Evolutionary conservation across 2,329 filamentous ascomycete genomes (phyloP).

Genomic region (Xylaria sp.): DNA sequence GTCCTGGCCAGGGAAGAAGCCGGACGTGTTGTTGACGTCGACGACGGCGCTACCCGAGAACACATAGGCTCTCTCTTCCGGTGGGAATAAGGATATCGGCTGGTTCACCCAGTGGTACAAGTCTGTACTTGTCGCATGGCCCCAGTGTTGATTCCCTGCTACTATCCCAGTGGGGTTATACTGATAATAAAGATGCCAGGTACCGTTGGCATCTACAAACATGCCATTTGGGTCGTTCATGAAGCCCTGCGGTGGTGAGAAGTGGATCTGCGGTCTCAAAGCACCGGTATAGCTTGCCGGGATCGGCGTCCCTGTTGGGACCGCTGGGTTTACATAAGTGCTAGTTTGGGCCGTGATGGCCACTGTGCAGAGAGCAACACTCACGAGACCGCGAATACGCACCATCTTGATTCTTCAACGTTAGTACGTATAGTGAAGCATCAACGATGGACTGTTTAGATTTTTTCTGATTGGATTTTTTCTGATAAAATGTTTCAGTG

Average conservation of each 20-base stretch:
- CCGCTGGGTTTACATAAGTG: slow-evolving; percentile 45
- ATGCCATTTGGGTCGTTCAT: slow-evolving; percentile 74
- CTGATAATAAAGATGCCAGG: slow-evolving; percentile 74
- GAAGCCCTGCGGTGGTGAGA: slow-evolving; percentile 61
- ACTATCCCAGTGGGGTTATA: slow-evolving; percentile 45
- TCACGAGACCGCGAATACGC: not conserved
- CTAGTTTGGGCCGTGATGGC: not conserved
- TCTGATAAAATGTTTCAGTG: not conserved
- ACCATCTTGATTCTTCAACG: slow-evolving; percentile 11
- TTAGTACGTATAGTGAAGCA: not conserved
- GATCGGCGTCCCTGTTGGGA: slow-evolving; percentile 44
- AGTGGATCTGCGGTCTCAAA: slow-evolving; percentile 64
- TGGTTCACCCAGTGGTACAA: slow-evolving; percentile 73
- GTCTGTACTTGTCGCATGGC: slow-evolving; percentile 70
- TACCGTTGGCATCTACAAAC: slow-evolving; percentile 65
- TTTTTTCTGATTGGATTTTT: not conserved
- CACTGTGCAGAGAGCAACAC: slow-evolving; percentile 12
- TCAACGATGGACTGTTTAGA: not conserved
- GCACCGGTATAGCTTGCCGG: slow-evolving; percentile 45
- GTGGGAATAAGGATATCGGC: slow-evolving; percentile 67
- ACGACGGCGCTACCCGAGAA: slow-evolving; percentile 67
- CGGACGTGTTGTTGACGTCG: slow-evolving; percentile 72
- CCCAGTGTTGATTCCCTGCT: slow-evolving; percentile 65
- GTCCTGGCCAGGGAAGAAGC: slow-evolving; percentile 69
- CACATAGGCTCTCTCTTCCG: slow-evolving; percentile 55